Percentiles rank a stretch among this genome's conserved stretches.
These are phyloP conservation scores for Rasamsonia emersonii DNA, from an alignment of 2,329 filamentous ascomycete species.

Conservation along the genomic window DNA sequence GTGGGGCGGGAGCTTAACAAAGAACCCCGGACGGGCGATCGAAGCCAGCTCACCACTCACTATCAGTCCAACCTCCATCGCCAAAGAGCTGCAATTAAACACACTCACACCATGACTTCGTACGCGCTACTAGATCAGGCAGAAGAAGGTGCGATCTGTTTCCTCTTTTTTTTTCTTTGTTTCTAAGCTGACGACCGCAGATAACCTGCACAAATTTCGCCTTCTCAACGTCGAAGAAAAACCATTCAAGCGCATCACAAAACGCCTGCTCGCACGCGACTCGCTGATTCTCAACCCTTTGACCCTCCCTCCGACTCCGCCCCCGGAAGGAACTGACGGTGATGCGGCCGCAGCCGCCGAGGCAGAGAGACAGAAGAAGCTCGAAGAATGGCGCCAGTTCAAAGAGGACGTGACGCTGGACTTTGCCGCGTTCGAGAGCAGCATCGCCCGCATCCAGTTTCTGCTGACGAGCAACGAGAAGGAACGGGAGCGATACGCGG, in stretches of 20 bases:
- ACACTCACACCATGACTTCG: constrained; percentile 38
- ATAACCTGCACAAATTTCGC: constrained; percentile 77
- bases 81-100: constrained; percentile 1
- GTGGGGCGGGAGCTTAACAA: constrained; percentile 8
- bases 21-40: neutral
- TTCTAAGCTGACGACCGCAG: constrained; percentile 28
- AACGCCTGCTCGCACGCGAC: constrained; percentile 63
- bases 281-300: constrained; percentile 52
- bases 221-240: constrained; percentile 87
- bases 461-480: constrained; percentile 71
- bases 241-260: constrained; percentile 80
- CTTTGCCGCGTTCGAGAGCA: constrained; percentile 79
- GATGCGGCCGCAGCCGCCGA: constrained; percentile 38
- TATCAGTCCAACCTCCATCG: too few relatives aligned
- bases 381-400: constrained; percentile 56
- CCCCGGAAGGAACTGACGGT: constrained; percentile 48
- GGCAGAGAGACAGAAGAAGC: constrained; percentile 41
- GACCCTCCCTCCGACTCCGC: constrained; percentile 55
- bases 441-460: constrained; percentile 79
- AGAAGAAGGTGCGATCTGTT: constrained; percentile 40
- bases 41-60: constrained; percentile 4
- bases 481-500: constrained; percentile 75
- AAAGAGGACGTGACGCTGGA: constrained; percentile 79
- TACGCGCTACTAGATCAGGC: constrained; percentile 65
- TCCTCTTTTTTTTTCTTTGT: constrained; percentile 2